These are phyloP conservation scores for Sporothrix brasiliensis DNA, from an alignment of 2,329 filamentous ascomycete species.

Conservation along the genomic window DNA sequence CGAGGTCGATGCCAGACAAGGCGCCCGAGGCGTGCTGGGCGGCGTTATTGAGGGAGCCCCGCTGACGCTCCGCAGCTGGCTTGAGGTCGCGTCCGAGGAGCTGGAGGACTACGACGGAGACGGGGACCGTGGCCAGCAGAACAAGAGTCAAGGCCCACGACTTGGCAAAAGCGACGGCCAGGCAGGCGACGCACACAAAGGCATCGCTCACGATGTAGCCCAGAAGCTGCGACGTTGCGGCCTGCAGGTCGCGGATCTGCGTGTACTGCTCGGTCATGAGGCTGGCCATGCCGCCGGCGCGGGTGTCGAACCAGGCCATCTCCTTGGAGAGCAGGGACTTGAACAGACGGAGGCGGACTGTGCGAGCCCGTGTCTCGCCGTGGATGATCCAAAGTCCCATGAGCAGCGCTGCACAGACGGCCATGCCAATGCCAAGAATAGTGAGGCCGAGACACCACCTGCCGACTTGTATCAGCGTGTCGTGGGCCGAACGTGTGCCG, in stretches of 20 bases:
- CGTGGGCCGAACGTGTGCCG: constrained; percentile 42
- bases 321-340: constrained; percentile 69
- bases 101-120: constrained; percentile 64
- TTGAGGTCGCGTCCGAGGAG: constrained; percentile 65
- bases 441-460: constrained; percentile 65
- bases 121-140: constrained; percentile 71
- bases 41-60: constrained; percentile 66
- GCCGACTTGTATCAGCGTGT: constrained; percentile 60
- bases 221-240: constrained; percentile 76
- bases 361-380: constrained; percentile 76
- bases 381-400: constrained; percentile 74
- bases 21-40: constrained; percentile 72
- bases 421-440: constrained; percentile 65
- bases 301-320: constrained; percentile 79
- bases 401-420: constrained; percentile 67
- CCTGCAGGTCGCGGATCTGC: constrained; percentile 81
- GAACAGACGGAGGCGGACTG: constrained; percentile 67
- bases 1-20: constrained; percentile 74
- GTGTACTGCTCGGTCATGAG: constrained; percentile 73
- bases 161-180: constrained; percentile 73
- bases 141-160: constrained; percentile 86
- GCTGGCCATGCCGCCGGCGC: constrained; percentile 70
- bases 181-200: constrained; percentile 65
- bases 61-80: constrained; percentile 69
- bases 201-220: constrained; percentile 68